Percentiles rank a stretch among this genome's conserved stretches.
Evolutionary conservation across 805 yeast genomes (phyloP).

Genomic region (Lipomyces starkeyi): DNA sequence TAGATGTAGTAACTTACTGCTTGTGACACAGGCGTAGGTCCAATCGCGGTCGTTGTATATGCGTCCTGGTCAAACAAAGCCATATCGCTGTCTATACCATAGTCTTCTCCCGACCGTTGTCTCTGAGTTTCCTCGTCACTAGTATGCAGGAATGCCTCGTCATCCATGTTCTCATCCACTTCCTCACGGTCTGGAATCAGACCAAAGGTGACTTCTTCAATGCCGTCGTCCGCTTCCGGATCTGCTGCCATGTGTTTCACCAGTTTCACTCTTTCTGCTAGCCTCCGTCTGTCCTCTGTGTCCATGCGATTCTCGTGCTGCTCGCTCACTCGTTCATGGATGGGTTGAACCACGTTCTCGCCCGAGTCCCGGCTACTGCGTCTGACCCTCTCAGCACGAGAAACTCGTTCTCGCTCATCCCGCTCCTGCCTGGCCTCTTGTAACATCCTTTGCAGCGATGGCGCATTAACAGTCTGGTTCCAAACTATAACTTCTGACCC

Average conservation of each 20-base stretch:
- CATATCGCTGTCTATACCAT: constrained; percentile 2
- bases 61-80: neutral
- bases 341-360: neutral
- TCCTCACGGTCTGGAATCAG: neutral
- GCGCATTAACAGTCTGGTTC: constrained; percentile 13
- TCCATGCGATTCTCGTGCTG: neutral
- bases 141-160: neutral
- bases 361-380: neutral
- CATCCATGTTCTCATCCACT: neutral
- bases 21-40: constrained; percentile 10
- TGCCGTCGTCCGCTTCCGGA: neutral
- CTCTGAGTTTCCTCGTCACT: neutral
- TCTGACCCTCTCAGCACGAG: neutral
- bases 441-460: constrained; percentile 7
- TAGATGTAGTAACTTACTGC: neutral
- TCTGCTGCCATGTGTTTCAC: neutral
- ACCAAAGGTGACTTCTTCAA: neutral
- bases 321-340: neutral
- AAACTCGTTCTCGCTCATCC: constrained; percentile 5
- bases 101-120: neutral
- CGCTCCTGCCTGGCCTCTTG: constrained; percentile 5
- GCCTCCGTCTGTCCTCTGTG: neutral
- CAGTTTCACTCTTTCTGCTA: neutral
- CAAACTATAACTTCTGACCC: constrained; percentile 10
- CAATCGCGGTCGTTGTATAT: neutral